phyloP scores from a whole-genome alignment of 257 asterid genomes.

The Plantago elongata region DNA sequence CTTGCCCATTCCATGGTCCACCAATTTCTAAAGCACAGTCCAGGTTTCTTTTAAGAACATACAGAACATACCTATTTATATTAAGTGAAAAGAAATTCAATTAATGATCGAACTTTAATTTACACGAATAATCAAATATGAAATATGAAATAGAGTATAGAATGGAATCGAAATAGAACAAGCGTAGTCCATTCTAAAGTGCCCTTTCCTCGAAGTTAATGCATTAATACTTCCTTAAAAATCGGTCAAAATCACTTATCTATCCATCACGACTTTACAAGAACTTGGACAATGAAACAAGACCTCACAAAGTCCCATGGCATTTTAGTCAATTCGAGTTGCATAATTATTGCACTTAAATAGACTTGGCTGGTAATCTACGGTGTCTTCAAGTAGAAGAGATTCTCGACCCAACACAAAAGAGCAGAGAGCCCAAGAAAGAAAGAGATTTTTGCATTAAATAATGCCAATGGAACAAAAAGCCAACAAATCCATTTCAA shows the following conservation, averaged over 20 bases:
- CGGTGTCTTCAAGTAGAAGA: constrained; percentile 25
- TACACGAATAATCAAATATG: neutral
- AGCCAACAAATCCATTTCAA: constrained; percentile 35
- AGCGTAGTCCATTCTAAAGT: neutral
- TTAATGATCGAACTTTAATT: neutral
- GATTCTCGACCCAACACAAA: constrained; percentile 18
- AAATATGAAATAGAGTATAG: neutral
- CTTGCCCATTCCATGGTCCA: constrained; percentile 7
- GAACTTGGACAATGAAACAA: neutral
- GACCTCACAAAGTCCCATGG: neutral
- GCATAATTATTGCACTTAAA: neutral
- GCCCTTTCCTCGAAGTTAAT: too few relatives aligned
- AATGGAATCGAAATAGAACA: neutral
- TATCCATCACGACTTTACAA: neutral
- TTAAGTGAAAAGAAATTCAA: constrained; percentile 24
- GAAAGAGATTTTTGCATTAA: constrained; percentile 9
- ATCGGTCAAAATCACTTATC: neutral
- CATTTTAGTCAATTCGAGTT: constrained; percentile 8
- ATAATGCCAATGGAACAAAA: constrained; percentile 26
- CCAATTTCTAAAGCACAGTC: constrained; percentile 14
- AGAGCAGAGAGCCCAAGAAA: constrained; percentile 25
- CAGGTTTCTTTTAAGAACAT: constrained; percentile 1
- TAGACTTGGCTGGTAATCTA: constrained; percentile 26
- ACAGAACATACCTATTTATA: constrained; percentile 12
- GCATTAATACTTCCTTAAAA: too few relatives aligned